Conservation (phyloP, 2,329 filamentous ascomycete genomes). For the Fusarium stilboides region DNA sequence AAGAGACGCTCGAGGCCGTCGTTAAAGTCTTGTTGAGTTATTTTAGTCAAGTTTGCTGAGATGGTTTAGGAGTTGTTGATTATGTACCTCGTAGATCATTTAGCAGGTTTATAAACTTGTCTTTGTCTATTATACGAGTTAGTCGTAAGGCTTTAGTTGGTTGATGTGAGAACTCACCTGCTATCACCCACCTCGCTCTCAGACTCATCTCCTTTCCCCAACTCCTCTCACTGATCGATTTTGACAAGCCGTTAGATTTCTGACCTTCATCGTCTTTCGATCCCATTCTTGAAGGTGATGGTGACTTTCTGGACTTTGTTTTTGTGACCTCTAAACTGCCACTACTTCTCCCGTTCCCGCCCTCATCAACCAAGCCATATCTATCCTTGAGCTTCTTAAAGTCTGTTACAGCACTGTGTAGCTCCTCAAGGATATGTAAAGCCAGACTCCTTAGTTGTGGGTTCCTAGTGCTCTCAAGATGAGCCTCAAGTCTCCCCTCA, state of each 20-base stretch:
- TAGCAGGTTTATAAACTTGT: slow-evolving; percentile 60
- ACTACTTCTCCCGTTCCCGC: not conserved
- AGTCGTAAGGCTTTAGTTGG: not conserved
- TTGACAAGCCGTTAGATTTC: slow-evolving; percentile 39
- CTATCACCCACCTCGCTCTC: slow-evolving; percentile 62
- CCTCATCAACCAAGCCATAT: slow-evolving; percentile 59
- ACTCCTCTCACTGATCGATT: slow-evolving; percentile 47
- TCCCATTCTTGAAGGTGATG: slow-evolving; percentile 45
- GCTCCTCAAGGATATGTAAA: slow-evolving; percentile 59
- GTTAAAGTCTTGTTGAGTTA: slow-evolving; percentile 59
- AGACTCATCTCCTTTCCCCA: slow-evolving; percentile 56
- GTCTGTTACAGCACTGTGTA: slow-evolving; percentile 62
- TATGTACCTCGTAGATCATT: slow-evolving; percentile 58
- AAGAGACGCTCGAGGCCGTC: slow-evolving; percentile 65
- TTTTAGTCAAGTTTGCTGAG: not conserved
- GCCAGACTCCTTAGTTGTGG: slow-evolving; percentile 58
- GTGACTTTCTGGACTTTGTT: slow-evolving; percentile 31
- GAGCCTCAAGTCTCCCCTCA: slow-evolving; percentile 61
- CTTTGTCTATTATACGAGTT: slow-evolving; percentile 55
- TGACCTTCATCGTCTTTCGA: slow-evolving; percentile 44
- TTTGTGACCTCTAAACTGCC: slow-evolving; percentile 29
- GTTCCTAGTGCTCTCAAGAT: slow-evolving; percentile 57
- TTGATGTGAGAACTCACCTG: slow-evolving; percentile 47
- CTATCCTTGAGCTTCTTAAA: slow-evolving; percentile 59
- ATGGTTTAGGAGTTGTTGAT: not conserved